phyloP scores from a whole-genome alignment of 225 moss, liverwort and hornwort species.

The Bryum argenteum region DNA sequence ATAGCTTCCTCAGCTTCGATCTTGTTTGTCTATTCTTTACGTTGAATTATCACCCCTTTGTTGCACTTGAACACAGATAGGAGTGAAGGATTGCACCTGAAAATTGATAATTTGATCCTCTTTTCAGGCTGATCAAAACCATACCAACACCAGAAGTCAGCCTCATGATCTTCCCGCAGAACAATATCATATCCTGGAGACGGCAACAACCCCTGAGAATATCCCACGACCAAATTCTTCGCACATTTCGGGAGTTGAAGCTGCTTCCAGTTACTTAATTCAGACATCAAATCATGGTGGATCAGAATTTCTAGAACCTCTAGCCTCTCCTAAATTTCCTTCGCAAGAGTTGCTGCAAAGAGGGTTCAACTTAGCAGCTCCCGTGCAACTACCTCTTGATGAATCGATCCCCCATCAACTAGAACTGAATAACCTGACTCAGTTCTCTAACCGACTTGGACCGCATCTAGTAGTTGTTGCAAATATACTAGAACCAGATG shows the following conservation, averaged over 20 bases:
- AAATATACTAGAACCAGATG: constrained; percentile 57
- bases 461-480: constrained; percentile 63
- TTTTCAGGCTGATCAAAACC: constrained; percentile 26
- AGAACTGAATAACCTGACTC: constrained; percentile 21
- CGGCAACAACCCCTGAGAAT: constrained; percentile 18
- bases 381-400: constrained; percentile 26
- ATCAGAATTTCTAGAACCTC: constrained; percentile 15
- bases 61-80: constrained; percentile 2
- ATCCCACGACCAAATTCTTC: constrained; percentile 5
- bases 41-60: background rate
- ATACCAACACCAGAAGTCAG: constrained; percentile 14
- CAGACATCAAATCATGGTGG: constrained; percentile 21
- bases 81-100: constrained; percentile 12
- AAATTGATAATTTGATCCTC: background rate
- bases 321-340: constrained; percentile 18
- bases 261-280: constrained; percentile 17
- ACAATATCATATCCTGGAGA: constrained; percentile 22
- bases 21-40: background rate
- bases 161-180: constrained; percentile 9
- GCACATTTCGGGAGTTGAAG: constrained; percentile 2
- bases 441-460: constrained; percentile 26
- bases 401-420: constrained; percentile 24
- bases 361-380: constrained; percentile 27
- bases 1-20: constrained; percentile 14
- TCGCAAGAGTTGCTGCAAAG: constrained; percentile 21